Conservation (phyloP, 805 yeast genomes). For the Kodamaea restingae region DNA sequence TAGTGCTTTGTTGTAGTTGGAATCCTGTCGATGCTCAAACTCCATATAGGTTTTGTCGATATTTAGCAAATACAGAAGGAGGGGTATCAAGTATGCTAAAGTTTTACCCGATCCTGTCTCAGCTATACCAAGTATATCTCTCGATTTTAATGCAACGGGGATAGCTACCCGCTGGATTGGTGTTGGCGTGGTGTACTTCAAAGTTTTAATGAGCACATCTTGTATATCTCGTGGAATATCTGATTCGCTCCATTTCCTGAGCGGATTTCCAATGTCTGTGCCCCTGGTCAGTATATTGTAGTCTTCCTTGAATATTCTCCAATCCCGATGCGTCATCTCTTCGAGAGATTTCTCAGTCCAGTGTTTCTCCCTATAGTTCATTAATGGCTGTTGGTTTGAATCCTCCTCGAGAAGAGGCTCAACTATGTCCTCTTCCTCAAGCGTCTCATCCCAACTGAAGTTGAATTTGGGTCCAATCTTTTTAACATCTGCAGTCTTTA, state of each 20-base stretch:
- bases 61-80: conserved; percentile 48
- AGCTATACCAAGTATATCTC: conserved; percentile 86
- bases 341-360: conserved; percentile 68
- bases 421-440: conserved; percentile 47
- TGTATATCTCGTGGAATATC: conserved; percentile 35
- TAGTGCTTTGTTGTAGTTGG: conserved; percentile 60
- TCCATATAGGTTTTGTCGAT: conserved; percentile 31
- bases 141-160: conserved; percentile 56
- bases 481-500: conserved; percentile 9
- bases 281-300: conserved; percentile 59
- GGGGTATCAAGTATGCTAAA: conserved; percentile 73
- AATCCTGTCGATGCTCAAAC: conserved; percentile 41
- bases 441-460: conserved; percentile 66
- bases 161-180: conserved; percentile 89
- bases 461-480: conserved; percentile 41
- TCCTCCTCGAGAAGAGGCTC: conserved; percentile 36
- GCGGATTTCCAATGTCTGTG: conserved; percentile 46
- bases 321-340: conserved; percentile 77
- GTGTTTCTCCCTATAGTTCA: conserved; percentile 26
- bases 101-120: conserved; percentile 98
- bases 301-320: conserved; percentile 85
- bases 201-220: conserved; percentile 28
- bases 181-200: conserved; percentile 66
- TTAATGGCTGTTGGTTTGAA: conserved; percentile 4
- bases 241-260: conserved; percentile 72